phyloP scores from a whole-genome alignment of 2,329 filamentous ascomycete genomes.

The Rutstroemia sp. region DNA sequence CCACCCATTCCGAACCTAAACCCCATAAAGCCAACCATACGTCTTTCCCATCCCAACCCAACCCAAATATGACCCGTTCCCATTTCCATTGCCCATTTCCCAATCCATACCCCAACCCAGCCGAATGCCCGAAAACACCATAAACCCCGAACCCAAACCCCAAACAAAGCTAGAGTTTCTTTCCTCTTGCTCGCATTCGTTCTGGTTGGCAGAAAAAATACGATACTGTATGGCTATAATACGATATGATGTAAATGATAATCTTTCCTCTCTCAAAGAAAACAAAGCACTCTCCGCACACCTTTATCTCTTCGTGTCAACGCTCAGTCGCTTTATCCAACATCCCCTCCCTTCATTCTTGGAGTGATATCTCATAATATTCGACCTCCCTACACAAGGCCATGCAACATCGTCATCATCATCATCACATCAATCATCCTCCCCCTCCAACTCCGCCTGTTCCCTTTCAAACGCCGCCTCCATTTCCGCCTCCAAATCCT shows the following conservation, averaged over 20 bases:
- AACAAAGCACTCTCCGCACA: too few relatives aligned
- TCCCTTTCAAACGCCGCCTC: constrained; percentile 36
- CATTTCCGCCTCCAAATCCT: constrained; percentile 49
- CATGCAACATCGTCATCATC: too few relatives aligned
- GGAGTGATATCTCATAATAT: constrained; percentile 32
- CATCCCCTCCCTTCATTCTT: too few relatives aligned
- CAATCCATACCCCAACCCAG: neutral
- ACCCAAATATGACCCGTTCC: neutral
- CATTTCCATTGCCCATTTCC: neutral
- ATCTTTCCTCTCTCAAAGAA: too few relatives aligned
- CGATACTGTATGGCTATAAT: too few relatives aligned
- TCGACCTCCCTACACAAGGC: neutral
- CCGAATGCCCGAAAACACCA: neutral
- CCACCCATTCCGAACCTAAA: neutral
- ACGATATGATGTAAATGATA: too few relatives aligned
- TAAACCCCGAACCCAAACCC: neutral
- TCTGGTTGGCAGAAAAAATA: too few relatives aligned
- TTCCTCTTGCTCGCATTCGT: neutral
- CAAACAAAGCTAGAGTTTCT: neutral
- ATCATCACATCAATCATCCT: too few relatives aligned
- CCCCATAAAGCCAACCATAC: neutral
- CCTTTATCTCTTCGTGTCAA: too few relatives aligned
- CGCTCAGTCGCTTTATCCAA: too few relatives aligned
- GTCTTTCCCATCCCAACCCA: neutral
- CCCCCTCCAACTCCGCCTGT: constrained; percentile 24